phyloP scores from a whole-genome alignment of 345 rosid genomes.

The Cardamine resedifolia region DNA sequence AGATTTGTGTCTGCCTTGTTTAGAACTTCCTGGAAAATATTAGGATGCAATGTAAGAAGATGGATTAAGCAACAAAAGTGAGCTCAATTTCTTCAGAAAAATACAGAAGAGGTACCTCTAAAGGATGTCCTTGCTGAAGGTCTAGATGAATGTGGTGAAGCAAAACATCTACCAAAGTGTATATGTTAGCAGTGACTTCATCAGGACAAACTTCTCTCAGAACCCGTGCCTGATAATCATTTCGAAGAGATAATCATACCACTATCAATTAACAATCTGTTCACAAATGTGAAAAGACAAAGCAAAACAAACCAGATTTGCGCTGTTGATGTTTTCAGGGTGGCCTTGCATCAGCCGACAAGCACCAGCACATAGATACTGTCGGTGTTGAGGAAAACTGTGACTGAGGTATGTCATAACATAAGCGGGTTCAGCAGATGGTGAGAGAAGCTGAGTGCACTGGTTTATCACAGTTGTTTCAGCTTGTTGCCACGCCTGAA shows the following conservation, averaged over 20 bases:
- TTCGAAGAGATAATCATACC: conserved; percentile 20
- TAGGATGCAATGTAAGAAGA: conserved; percentile 30
- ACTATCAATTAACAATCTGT: conserved; percentile 20
- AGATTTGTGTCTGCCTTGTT: conserved; percentile 73
- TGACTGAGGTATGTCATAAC: conserved; percentile 72
- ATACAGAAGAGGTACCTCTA: conserved; percentile 56
- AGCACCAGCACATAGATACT: conserved; percentile 93
- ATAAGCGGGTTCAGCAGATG: conserved; percentile 78
- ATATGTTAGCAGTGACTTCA: conserved; percentile 93
- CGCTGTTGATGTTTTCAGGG: conserved; percentile 85
- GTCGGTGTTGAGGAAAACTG: conserved; percentile 83
- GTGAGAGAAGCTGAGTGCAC: conserved; percentile 87
- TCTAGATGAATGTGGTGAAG: conserved; percentile 82
- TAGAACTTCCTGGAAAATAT: conserved; percentile 58
- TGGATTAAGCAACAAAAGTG: conserved; percentile 13
- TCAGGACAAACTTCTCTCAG: conserved; percentile 93
- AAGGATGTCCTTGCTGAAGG: conserved; percentile 68
- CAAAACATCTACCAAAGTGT: conserved; percentile 92
- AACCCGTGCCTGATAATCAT: conserved; percentile 63
- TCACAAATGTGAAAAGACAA: conserved; percentile 17
- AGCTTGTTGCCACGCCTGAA: conserved; percentile 92
- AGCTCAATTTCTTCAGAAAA: conserved; percentile 2
- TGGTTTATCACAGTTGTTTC: conserved; percentile 90
- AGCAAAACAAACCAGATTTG: conserved; percentile 61
- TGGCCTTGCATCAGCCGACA: conserved; percentile 94